Evolutionary conservation across 768 basidiomycete species (phyloP).

Genomic region (Lentinula aciculospora): DNA sequence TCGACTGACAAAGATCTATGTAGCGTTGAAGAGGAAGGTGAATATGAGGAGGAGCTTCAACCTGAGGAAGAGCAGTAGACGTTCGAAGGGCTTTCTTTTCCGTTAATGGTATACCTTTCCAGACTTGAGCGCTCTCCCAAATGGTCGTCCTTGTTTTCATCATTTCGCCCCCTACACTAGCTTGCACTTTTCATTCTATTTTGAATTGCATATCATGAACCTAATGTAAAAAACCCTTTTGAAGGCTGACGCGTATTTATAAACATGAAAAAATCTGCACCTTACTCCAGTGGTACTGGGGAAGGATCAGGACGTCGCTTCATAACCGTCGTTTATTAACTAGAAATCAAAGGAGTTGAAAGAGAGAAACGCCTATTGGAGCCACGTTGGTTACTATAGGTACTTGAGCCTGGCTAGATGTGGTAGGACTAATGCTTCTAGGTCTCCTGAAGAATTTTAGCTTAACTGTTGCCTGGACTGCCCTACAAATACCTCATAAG

Average conservation of each 20-base stretch:
- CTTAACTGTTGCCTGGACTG: neutral
- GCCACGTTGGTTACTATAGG: too few species aligned
- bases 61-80: conserved; percentile 53
- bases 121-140: conserved; percentile 7
- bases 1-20: conserved; percentile 6
- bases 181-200: conserved; percentile 17
- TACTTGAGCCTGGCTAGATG: too few species aligned
- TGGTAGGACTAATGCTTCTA: neutral
- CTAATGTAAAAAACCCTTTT: neutral
- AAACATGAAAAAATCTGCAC: neutral
- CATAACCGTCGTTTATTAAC: too few species aligned
- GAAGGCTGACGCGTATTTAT: neutral
- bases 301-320: too few species aligned
- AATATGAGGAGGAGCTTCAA: conserved; percentile 78
- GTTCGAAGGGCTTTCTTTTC: conserved; percentile 9
- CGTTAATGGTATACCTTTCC: conserved; percentile 6
- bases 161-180: conserved; percentile 22
- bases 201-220: conserved; percentile 2
- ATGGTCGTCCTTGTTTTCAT: conserved; percentile 2
- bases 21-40: conserved; percentile 82
- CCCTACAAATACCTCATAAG: neutral
- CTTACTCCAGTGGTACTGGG: too few species aligned
- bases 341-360: too few species aligned
- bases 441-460: neutral
- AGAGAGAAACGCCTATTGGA: too few species aligned